Evolutionary conservation across 495 filamentous ascomycete genomes (phyloP).

Genomic region (Xylaria flabelliformis): DNA sequence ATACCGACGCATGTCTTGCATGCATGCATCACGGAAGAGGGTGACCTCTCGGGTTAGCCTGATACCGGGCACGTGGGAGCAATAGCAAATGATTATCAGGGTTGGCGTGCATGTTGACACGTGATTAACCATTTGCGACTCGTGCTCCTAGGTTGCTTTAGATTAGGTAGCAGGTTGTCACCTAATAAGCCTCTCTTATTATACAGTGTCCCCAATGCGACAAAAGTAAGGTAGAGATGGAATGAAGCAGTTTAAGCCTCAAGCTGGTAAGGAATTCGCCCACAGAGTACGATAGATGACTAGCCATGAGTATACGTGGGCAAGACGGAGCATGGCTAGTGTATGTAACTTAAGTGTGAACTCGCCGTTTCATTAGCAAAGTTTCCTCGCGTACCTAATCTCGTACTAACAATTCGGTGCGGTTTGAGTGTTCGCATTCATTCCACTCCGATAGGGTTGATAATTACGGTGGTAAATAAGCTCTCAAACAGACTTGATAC

Average conservation of each 20-base stretch:
- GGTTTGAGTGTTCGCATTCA: too few relatives aligned
- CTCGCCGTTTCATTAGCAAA: neutral
- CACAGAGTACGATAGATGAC: neutral
- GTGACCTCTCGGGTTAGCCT: slow-evolving; percentile 8
- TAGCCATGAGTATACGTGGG: too few relatives aligned
- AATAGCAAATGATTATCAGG: neutral
- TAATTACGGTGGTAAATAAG: too few relatives aligned
- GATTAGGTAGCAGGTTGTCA: neutral
- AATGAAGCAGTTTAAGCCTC: neutral
- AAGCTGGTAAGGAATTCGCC: neutral
- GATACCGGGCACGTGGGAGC: slow-evolving; percentile 4
- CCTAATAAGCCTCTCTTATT: neutral
- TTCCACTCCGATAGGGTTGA: too few relatives aligned
- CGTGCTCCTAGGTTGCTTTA: neutral
- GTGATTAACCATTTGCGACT: neutral
- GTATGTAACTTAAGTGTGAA: neutral
- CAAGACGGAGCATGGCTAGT: neutral
- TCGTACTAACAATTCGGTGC: too few relatives aligned
- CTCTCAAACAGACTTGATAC: too few relatives aligned
- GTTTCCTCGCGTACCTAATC: too few relatives aligned
- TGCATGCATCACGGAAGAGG: slow-evolving; percentile 13
- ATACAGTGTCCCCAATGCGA: neutral
- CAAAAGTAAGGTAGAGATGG: neutral
- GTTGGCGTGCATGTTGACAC: neutral
- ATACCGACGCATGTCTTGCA: slow-evolving; percentile 19